These are phyloP conservation scores for Epichloe coenophiala DNA, from an alignment of 2,329 filamentous ascomycete genomes.

Conservation along the genomic window DNA sequence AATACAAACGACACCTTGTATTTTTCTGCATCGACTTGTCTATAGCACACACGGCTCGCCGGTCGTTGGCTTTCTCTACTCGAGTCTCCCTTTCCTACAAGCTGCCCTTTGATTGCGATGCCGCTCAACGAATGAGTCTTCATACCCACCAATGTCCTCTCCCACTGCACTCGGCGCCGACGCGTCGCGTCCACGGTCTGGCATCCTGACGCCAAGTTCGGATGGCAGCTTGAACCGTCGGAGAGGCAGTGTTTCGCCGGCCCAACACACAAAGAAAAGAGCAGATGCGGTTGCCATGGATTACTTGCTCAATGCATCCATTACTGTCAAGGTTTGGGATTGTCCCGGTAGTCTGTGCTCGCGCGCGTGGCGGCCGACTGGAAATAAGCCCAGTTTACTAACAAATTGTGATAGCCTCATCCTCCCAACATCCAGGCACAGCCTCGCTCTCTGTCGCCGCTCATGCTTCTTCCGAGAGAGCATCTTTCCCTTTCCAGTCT, in stretches of 20 bases:
- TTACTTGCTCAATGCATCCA: slow-evolving; percentile 36
- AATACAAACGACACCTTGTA: not conserved
- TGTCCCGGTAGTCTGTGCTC: not conserved
- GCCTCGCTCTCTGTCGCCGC: slow-evolving; percentile 41
- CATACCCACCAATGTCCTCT: slow-evolving; percentile 18
- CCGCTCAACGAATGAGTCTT: slow-evolving; percentile 4
- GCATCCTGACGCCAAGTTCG: slow-evolving; percentile 27
- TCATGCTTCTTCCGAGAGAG: slow-evolving; percentile 50
- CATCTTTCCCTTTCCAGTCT: slow-evolving; percentile 47
- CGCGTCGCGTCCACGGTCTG: slow-evolving; percentile 36
- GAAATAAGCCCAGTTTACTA: slow-evolving; percentile 8
- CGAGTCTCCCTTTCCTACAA: not conserved
- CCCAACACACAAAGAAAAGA: slow-evolving; percentile 22
- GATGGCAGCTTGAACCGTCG: slow-evolving; percentile 24
- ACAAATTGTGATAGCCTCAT: slow-evolving; percentile 31
- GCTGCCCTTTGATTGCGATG: not conserved
- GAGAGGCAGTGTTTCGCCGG: slow-evolving; percentile 16
- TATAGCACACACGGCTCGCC: not conserved
- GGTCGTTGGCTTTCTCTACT: not conserved
- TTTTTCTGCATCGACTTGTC: not conserved
- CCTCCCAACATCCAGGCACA: slow-evolving; percentile 38
- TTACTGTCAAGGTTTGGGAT: slow-evolving; percentile 34
- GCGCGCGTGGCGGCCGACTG: no score
- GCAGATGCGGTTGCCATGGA: slow-evolving; percentile 30
- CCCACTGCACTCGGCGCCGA: slow-evolving; percentile 22